phyloP scores from a whole-genome alignment of 495 filamentous ascomycete genomes.

The Penicillium bovifimosum region DNA sequence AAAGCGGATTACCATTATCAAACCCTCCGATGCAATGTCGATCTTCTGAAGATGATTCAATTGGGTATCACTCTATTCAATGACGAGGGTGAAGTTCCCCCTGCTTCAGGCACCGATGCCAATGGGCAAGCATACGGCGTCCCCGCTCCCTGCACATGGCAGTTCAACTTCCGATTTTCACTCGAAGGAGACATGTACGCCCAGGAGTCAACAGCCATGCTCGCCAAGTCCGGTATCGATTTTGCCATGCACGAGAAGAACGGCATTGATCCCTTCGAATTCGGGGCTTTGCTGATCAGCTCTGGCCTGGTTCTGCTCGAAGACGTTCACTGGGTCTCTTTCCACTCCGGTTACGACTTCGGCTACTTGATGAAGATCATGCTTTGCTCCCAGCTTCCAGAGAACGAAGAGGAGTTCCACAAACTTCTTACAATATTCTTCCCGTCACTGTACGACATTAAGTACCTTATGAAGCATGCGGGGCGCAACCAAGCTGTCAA shows the following conservation, averaged over 20 bases:
- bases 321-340: conserved; percentile 90
- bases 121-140: conserved; percentile 45
- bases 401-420: conserved; percentile 83
- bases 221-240: conserved; percentile 82
- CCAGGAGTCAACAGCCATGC: conserved; percentile 81
- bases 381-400: conserved; percentile 69
- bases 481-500: conserved; percentile 59
- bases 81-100: conserved; percentile 77
- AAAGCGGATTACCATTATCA: conserved; percentile 99
- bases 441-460: conserved; percentile 89
- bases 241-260: conserved; percentile 74
- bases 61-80: conserved; percentile 91
- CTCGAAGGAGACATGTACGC: conserved; percentile 95
- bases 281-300: conserved; percentile 81
- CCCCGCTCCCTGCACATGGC: conserved; percentile 85
- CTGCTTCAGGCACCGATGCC: conserved; percentile 57
- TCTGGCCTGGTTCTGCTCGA: conserved; percentile 87
- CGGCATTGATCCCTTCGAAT: conserved; percentile 86
- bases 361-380: conserved; percentile 94
- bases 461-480: conserved; percentile 90
- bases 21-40: conserved; percentile 93
- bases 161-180: conserved; percentile 98
- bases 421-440: conserved; percentile 83
- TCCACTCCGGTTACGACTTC: conserved; percentile 99
- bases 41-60: conserved; percentile 94